These are phyloP conservation scores for Omphalea diandra DNA, from an alignment of 441 rosid species.

Conservation along the genomic window DNA sequence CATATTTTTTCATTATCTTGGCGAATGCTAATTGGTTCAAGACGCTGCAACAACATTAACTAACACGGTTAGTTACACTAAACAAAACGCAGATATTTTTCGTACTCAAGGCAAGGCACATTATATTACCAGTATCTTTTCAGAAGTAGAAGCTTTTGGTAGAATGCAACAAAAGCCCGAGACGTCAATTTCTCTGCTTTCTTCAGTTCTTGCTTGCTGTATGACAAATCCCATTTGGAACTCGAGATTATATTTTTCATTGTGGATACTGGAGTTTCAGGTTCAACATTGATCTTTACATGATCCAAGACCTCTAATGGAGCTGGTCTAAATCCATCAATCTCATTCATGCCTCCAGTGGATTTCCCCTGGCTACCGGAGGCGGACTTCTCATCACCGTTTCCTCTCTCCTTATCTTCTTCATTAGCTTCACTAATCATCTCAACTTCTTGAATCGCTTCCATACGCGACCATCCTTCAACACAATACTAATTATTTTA, in stretches of 20 bases:
- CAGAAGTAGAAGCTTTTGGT: constrained; percentile 61
- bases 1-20: constrained; percentile 85
- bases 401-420: constrained; percentile 23
- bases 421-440: constrained; percentile 27
- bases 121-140: constrained; percentile 64
- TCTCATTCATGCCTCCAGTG: background rate
- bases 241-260: constrained; percentile 41
- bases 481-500: too few species aligned
- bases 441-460: constrained; percentile 44
- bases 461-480: constrained; percentile 36
- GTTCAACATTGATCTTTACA: constrained; percentile 58
- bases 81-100: background rate
- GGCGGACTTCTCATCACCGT: constrained; percentile 10
- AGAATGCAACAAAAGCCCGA: constrained; percentile 57
- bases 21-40: constrained; percentile 70
- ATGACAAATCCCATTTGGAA: constrained; percentile 36
- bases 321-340: constrained; percentile 36
- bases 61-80: background rate
- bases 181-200: constrained; percentile 57
- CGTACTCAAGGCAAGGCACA: background rate
- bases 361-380: constrained; percentile 2
- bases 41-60: constrained; percentile 43
- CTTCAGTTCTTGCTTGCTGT: constrained; percentile 50
- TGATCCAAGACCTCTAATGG: constrained; percentile 57
- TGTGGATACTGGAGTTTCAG: constrained; percentile 54